Base-by-base conservation (phyloP, 1,284 basidiomycete genomes). In the Abortiporus biennis region DNA sequence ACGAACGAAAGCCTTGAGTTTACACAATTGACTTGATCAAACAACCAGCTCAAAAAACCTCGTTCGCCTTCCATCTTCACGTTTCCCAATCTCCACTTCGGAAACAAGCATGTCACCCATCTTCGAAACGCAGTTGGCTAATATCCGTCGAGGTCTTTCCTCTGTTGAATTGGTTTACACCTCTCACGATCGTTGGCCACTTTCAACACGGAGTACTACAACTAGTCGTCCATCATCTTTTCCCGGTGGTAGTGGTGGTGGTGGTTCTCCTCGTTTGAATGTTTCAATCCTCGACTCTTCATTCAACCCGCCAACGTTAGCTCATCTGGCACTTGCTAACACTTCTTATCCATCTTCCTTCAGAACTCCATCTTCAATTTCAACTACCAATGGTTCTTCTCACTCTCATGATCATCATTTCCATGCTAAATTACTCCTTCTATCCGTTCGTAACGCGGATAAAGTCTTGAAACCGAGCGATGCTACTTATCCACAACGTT, bases 261-360 rank as follows among this genome's bases (percentile, higher is more conserved):
- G 19, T 13, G 31, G 13, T 45, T 66, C 20, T 71, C 71, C 1
- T 45, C 68, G 13, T 37, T 81, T 23, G 76, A 83, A 54, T 63
- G 67, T 88, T 37, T 72, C 80, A 6, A 72, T 96, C 15, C 74
- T 98, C 25, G 94, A 98, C 56, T 86, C 92, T 0, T 94, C 90
- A 1, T 98, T 93, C 68, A 97, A 99, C 55, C 94, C 95, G 1
- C 95, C 95, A 0, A 92, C 90, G 0, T 62, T 74, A 9, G 92
- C 95, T 0, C 94, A 99, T 58, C 72, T 86, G 43, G 83, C 87
- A 0, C 78, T 97, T 35, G 80, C 80, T 15, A 74, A 72, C 43
- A 66, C 70, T 3, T 55, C 47, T 1, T 62, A 61, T 17, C 69
- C 71, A 1, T 53, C 43, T 21, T 47, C 46, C 24, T 38, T 48